Evolutionary conservation across 2,329 filamentous ascomycete species (phyloP).

Genomic region (Cladophialophora immunda): DNA sequence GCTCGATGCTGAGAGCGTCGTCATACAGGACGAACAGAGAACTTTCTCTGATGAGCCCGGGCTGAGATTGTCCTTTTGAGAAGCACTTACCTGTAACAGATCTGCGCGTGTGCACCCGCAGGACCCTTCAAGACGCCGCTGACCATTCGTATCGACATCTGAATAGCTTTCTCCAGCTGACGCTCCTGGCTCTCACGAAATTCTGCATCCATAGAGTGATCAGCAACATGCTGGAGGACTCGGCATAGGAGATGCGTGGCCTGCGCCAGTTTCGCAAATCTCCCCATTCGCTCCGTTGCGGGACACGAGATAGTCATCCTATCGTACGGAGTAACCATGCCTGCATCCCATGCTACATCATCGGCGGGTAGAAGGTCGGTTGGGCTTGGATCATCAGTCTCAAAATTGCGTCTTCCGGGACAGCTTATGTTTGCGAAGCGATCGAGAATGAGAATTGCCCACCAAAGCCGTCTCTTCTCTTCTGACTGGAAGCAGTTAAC

Average conservation of each 20-base stretch:
- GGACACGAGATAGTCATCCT: slow-evolving; percentile 10
- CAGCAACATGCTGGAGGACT: slow-evolving; percentile 5
- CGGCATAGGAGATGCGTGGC: slow-evolving; percentile 20
- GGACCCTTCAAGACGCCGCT: slow-evolving; percentile 7
- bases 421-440: slow-evolving; percentile 38
- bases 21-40: slow-evolving; percentile 15
- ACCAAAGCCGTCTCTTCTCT: slow-evolving; percentile 42
- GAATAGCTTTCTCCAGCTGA: slow-evolving; percentile 7
- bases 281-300: slow-evolving; percentile 11
- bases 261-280: slow-evolving; percentile 12
- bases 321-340: slow-evolving; percentile 4
- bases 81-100: slow-evolving; percentile 12
- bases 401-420: not conserved
- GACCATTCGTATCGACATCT: slow-evolving; percentile 15
- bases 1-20: not conserved
- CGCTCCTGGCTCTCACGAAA: slow-evolving; percentile 13
- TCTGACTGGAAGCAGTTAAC: slow-evolving; percentile 33
- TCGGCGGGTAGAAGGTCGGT: slow-evolving; percentile 10
- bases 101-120: slow-evolving; percentile 4
- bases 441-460: slow-evolving; percentile 42
- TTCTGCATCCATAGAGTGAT: slow-evolving; percentile 4
- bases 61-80: not conserved
- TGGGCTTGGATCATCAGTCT: slow-evolving; percentile 9
- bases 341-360: slow-evolving; percentile 7
- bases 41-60: slow-evolving; percentile 1